A percentile compares a stretch with the other conserved stretches of the same genome.
phyloP scores from a whole-genome alignment of 768 basidiomycete genomes.

The Mycena filopes region DNA sequence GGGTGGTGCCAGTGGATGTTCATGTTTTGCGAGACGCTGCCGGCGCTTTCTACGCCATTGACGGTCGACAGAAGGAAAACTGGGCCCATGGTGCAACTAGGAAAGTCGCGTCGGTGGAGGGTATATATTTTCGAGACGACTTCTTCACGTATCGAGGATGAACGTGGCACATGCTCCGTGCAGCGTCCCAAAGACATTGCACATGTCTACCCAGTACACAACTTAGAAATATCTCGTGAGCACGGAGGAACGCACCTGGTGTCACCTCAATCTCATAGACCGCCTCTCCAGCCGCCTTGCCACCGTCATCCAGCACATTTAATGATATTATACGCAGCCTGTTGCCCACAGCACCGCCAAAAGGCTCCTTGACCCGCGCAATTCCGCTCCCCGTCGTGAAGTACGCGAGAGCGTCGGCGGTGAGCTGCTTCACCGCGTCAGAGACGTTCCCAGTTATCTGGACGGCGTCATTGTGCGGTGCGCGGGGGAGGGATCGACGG shows the following conservation, averaged over 20 bases:
- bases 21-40: constrained; percentile 15
- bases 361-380: neutral
- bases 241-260: neutral
- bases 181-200: constrained; percentile 31
- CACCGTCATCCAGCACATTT: constrained; percentile 1
- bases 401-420: constrained; percentile 45
- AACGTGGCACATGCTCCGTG: constrained; percentile 28
- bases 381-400: constrained; percentile 41
- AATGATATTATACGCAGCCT: constrained; percentile 3
- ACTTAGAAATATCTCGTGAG: neutral
- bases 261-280: constrained; percentile 53
- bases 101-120: neutral
- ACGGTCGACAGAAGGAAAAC: constrained; percentile 8
- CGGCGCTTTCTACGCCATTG: constrained; percentile 24
- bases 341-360: neutral
- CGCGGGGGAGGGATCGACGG: constrained; percentile 31
- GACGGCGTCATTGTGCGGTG: constrained; percentile 38
- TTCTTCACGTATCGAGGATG: constrained; percentile 29
- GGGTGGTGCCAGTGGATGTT: constrained; percentile 28
- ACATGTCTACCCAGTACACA: constrained; percentile 24
- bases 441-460: constrained; percentile 53
- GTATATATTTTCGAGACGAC: neutral
- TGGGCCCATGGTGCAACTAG: constrained; percentile 10
- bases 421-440: constrained; percentile 48
- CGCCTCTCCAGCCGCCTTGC: constrained; percentile 42